Conservation (phyloP, 2,329 filamentous ascomycete species). For the Ploettnerulaceae sp. region DNA sequence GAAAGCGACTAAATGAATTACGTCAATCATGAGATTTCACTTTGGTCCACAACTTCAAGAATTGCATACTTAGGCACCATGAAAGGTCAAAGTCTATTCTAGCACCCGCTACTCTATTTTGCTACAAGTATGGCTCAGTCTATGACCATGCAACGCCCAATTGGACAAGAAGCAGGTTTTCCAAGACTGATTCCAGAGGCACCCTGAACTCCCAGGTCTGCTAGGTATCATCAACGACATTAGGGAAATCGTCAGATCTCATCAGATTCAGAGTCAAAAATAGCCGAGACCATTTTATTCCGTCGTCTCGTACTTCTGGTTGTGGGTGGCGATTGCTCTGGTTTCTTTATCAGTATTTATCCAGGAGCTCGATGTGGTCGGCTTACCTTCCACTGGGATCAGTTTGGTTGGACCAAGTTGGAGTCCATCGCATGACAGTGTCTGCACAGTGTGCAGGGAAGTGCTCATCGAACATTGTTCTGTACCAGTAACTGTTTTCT, state of each 20-base stretch:
- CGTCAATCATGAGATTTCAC: slow-evolving; percentile 2
- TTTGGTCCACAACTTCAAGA: not conserved
- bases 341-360: slow-evolving; percentile 13
- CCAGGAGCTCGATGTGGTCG: not conserved
- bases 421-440: slow-evolving; percentile 94
- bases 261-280: not conserved
- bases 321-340: slow-evolving; percentile 72
- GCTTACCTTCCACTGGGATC: slow-evolving; percentile 72
- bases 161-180: not conserved
- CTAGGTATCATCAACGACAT: not conserved
- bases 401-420: slow-evolving; percentile 93
- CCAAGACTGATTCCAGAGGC: not conserved
- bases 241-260: not conserved
- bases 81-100: not conserved
- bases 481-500: slow-evolving; percentile 79
- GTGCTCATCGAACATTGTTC: slow-evolving; percentile 97
- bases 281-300: slow-evolving; percentile 7
- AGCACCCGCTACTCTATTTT: slow-evolving; percentile 3
- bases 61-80: not conserved
- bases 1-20: too few species aligned
- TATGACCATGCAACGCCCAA: slow-evolving; percentile 5
- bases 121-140: slow-evolving; percentile 1
- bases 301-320: slow-evolving; percentile 61
- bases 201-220: slow-evolving; percentile 1
- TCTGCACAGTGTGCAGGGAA: slow-evolving; percentile 88